A percentile compares a stretch with the other conserved stretches of the same genome.
phyloP scores from a whole-genome alignment of 2,329 filamentous ascomycete genomes.

The Neonectria faginata region DNA sequence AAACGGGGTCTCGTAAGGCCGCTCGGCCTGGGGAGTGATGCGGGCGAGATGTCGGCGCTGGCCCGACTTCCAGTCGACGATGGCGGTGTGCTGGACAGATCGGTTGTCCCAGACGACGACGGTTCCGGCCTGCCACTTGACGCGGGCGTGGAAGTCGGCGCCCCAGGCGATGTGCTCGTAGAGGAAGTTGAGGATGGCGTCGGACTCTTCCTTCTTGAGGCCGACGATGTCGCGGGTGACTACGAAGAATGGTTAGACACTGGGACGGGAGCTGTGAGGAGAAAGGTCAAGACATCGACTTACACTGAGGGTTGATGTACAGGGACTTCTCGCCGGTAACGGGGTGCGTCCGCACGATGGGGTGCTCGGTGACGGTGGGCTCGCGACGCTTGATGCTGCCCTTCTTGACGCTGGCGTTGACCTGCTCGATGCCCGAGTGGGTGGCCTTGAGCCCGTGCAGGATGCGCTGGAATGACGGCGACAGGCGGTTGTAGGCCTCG shows the following conservation, averaged over 20 bases:
- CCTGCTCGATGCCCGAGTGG: slow-evolving; percentile 87
- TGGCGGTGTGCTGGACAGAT: slow-evolving; percentile 80
- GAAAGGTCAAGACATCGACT: slow-evolving; percentile 47
- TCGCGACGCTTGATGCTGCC: slow-evolving; percentile 81
- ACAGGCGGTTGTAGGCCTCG: slow-evolving; percentile 84
- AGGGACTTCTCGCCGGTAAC: slow-evolving; percentile 86
- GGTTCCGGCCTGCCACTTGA: slow-evolving; percentile 83
- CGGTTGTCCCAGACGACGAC: slow-evolving; percentile 91
- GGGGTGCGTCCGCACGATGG: slow-evolving; percentile 84
- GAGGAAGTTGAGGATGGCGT: slow-evolving; percentile 78
- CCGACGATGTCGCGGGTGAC: slow-evolving; percentile 85
- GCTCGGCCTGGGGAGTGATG: slow-evolving; percentile 85
- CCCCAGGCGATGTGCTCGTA: slow-evolving; percentile 65
- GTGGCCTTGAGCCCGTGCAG: slow-evolving; percentile 84
- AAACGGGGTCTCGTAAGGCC: slow-evolving; percentile 76
- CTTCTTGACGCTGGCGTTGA: slow-evolving; percentile 72
- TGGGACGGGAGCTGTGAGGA: neutral
- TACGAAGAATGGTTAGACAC: slow-evolving; percentile 45
- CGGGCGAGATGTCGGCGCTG: slow-evolving; percentile 83
- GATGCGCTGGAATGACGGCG: slow-evolving; percentile 80
- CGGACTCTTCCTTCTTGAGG: slow-evolving; percentile 88
- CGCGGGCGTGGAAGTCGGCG: slow-evolving; percentile 76
- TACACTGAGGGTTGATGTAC: slow-evolving; percentile 86
- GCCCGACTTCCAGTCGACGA: slow-evolving; percentile 85
- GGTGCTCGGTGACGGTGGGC: slow-evolving; percentile 79